Percentiles rank a stretch among this genome's conserved stretches.
Conservation (phyloP, 805 yeast species). For the Ogataea pini region DNA sequence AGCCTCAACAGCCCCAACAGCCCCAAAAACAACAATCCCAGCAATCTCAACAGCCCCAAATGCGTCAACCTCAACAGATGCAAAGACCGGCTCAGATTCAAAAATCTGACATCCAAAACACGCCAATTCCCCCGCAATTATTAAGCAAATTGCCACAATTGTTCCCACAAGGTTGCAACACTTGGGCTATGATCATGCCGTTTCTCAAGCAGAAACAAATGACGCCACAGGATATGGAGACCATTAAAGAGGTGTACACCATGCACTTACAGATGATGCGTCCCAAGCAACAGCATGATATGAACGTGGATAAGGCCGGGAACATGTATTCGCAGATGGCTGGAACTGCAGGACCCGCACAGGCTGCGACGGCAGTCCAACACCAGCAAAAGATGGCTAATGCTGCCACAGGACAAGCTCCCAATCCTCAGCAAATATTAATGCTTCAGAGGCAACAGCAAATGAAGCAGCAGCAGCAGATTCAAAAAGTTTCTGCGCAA, state of each 20-base stretch:
- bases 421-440: constrained; percentile 35
- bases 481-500: neutral
- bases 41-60: constrained; percentile 2
- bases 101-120: constrained; percentile 51
- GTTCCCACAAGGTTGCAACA: constrained; percentile 73
- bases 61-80: constrained; percentile 3
- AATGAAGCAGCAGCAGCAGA: constrained; percentile 23
- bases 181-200: constrained; percentile 79
- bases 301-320: constrained; percentile 9
- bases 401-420: constrained; percentile 12
- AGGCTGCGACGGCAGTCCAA: neutral
- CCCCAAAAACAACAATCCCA: constrained; percentile 1
- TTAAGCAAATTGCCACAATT: constrained; percentile 64
- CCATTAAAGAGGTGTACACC: constrained; percentile 66
- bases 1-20: constrained; percentile 9
- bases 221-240: constrained; percentile 56
- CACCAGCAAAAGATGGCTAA: constrained; percentile 13
- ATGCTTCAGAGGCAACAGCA: constrained; percentile 37
- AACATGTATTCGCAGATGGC: neutral
- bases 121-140: constrained; percentile 72
- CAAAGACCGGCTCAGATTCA: constrained; percentile 12
- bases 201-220: constrained; percentile 55
- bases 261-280: constrained; percentile 60
- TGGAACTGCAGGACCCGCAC: neutral
- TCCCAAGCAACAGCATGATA: constrained; percentile 38